phyloP scores from a whole-genome alignment of 495 filamentous ascomycete species.

The Neurospora sp. region DNA sequence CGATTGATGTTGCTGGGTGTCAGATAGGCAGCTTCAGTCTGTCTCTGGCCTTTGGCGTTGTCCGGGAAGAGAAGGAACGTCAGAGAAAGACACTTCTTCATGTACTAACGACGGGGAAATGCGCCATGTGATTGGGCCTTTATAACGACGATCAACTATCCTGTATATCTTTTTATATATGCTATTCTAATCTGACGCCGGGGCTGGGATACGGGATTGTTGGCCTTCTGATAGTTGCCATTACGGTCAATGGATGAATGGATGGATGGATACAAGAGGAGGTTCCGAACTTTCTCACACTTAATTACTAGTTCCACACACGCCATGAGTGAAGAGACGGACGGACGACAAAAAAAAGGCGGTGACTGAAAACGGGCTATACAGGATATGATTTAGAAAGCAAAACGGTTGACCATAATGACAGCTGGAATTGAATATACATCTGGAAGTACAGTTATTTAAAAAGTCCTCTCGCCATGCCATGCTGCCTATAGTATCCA shows the following conservation, averaged over 20 bases:
- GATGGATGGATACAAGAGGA: not conserved
- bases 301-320: not conserved
- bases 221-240: not conserved
- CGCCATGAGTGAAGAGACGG: not conserved
- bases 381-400: not conserved
- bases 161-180: not conserved
- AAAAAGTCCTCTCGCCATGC: not conserved
- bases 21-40: not conserved
- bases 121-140: not conserved
- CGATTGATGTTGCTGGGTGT: not conserved
- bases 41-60: not conserved
- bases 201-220: not conserved
- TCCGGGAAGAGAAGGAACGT: not conserved
- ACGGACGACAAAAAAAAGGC: not conserved
- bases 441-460: not conserved
- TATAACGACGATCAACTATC: not conserved
- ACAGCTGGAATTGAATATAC: not conserved
- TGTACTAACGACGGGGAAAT: not conserved
- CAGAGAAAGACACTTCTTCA: not conserved
- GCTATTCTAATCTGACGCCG: not conserved
- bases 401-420: not conserved
- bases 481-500: not conserved
- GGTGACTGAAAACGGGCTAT: not conserved
- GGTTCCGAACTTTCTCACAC: not conserved
- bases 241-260: not conserved